Base-by-base conservation (phyloP, 176 grass and related monocot species). In the Canna indica region DNA sequence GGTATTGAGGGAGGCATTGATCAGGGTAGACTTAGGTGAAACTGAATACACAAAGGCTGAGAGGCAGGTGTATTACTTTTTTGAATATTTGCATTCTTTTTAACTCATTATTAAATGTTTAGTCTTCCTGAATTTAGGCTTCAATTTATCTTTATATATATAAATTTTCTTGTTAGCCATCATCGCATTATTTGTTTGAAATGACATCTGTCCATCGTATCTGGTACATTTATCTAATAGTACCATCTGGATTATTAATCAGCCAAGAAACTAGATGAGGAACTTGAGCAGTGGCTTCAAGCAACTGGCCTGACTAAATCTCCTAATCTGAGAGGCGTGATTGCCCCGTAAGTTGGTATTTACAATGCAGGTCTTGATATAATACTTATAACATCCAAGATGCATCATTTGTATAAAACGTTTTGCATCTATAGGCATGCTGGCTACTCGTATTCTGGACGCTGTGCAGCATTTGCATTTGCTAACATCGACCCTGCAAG, bases 361-460 rank as follows among this genome's bases (percentile, higher is more conserved):
- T 20, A 18, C 8, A 20, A 18, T 59, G 18, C 46, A 68, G 0
- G 7, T 42, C 22, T 4, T 35, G 5, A 64, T 35, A 18, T 36
- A 64, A 25, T 54, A n/a, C n/a, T n/a, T n/a, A n/a, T n/a, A n/a
- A n/a, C 18, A 64, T 1, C 32, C 4, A 6, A 50, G 22, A 71
- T 77, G 29, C 12, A 0, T 46, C 70, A 1, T 36, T 57, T 65
- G 48, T n/a, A n/a, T n/a, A 84, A 59, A n/a, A 25, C 14, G 71
- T 77, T 27, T 44, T 87, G 0, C 15, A 39, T 57, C 57, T 83
- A 52, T 76, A 97, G 94, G 64, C 94, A 97, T 80, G 94, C 94
- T 87, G 94, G 89, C 34, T 97, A 97, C 81, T 97, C 94, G 16
- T 97, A 97, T 77, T 97, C 94, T 0, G 88, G 94, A 22, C 84